Percentiles rank a stretch among this genome's conserved stretches.
phyloP scores from a whole-genome alignment of 1,139 yeast species.

The Candida anutae region DNA sequence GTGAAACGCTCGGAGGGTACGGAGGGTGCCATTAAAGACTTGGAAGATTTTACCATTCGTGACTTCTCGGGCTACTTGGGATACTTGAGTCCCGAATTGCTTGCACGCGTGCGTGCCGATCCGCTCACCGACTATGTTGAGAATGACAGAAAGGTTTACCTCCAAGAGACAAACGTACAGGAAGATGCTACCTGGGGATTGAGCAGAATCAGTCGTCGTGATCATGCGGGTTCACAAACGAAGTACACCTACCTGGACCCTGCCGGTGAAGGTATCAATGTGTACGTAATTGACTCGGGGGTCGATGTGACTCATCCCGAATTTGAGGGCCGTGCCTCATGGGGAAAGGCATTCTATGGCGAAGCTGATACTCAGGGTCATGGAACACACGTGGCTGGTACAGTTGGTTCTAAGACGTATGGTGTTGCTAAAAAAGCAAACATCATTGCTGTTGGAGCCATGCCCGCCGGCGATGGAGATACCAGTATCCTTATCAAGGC shows the following conservation, averaged over 20 bases:
- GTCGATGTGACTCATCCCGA: slow-evolving; percentile 33
- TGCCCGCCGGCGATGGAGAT: slow-evolving; percentile 35
- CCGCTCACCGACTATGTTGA: slow-evolving; percentile 30
- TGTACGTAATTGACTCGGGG: slow-evolving; percentile 39
- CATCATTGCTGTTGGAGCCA: slow-evolving; percentile 35
- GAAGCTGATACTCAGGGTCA: slow-evolving; percentile 35
- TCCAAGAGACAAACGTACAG: no score
- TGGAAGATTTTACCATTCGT: slow-evolving; percentile 22
- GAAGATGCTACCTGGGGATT: slow-evolving; percentile 38
- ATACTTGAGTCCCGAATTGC: slow-evolving; percentile 19
- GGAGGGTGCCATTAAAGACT: no score
- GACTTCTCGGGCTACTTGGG: slow-evolving; percentile 30
- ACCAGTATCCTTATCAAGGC: slow-evolving; percentile 39
- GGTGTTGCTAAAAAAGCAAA: slow-evolving; percentile 38
- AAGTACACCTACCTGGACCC: slow-evolving; percentile 31
- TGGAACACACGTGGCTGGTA: slow-evolving; percentile 43
- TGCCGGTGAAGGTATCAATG: slow-evolving; percentile 38
- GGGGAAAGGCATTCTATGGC: no score
- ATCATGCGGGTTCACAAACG: slow-evolving; percentile 9
- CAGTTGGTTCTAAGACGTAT: slow-evolving; percentile 33
- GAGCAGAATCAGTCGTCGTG: slow-evolving; percentile 27
- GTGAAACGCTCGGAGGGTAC: no score
- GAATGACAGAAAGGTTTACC: slow-evolving; percentile 26
- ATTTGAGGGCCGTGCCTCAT: slow-evolving; percentile 34
- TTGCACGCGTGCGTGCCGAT: slow-evolving; percentile 19